Conservation (phyloP, 78 protist species). For the Cavenderia fasciculata region DNA sequence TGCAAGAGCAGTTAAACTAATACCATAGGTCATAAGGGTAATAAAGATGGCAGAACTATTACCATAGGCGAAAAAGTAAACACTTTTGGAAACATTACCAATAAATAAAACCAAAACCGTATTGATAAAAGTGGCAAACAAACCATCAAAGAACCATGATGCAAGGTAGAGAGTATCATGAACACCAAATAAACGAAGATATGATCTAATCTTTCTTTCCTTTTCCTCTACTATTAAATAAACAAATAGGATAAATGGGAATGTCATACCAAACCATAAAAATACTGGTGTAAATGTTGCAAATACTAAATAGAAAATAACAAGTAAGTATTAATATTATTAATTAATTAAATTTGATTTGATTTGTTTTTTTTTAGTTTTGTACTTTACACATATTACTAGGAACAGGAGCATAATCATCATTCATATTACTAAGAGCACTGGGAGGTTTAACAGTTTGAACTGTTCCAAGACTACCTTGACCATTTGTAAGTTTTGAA, state of each 20-base stretch:
- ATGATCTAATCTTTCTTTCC: slow-evolving; percentile 25
- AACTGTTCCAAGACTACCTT: too few species aligned
- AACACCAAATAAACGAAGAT: slow-evolving; percentile 21
- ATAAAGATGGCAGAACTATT: neutral
- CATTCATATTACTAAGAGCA: too few species aligned
- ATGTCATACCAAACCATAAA: neutral
- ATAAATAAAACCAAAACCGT: slow-evolving; percentile 3
- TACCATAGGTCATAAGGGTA: slow-evolving; percentile 1
- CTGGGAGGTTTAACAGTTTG: too few species aligned
- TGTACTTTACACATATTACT: too few species aligned
- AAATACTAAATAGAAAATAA: neutral
- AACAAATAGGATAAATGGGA: slow-evolving; percentile 25
- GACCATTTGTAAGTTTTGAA: too few species aligned
- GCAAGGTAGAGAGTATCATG: neutral
- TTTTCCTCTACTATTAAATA: slow-evolving; percentile 15
- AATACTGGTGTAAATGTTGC: neutral
- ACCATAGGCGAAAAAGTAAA: neutral
- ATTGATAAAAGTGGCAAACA: neutral
- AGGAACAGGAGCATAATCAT: too few species aligned
- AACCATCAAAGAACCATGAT: slow-evolving; percentile 27
- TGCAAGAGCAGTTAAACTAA: neutral
- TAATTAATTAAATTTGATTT: neutral
- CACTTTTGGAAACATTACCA: slow-evolving; percentile 6
- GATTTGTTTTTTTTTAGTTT: neutral
- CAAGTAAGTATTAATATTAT: neutral